A percentile compares a stretch with the other conserved stretches of the same genome.
Conservation (phyloP, 306 rosid genomes). For the Dicorynia guianensis region DNA sequence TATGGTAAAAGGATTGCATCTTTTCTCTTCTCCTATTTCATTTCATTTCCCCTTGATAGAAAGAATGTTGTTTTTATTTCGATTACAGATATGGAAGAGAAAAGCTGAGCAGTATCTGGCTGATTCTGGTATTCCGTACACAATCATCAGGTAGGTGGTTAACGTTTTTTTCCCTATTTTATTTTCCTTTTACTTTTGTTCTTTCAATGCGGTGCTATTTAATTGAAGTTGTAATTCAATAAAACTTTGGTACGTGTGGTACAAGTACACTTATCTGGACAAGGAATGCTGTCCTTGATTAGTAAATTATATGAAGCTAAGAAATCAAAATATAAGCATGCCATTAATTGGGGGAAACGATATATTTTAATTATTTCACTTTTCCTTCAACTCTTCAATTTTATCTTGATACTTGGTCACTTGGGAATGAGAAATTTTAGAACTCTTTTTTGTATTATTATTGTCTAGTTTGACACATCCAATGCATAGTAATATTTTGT, state of each 20-base stretch:
- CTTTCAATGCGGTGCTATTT: constrained; percentile 2
- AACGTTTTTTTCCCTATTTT: not conserved
- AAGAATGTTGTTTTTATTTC: constrained; percentile 11
- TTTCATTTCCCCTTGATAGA: constrained; percentile 4
- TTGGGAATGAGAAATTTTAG: not conserved
- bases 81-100: constrained; percentile 89
- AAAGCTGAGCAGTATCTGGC: constrained; percentile 95
- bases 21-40: not conserved
- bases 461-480: not conserved
- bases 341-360: not conserved
- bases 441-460: not conserved
- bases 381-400: not conserved
- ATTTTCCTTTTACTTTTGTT: not conserved
- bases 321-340: not conserved
- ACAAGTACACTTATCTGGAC: not conserved
- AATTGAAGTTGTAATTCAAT: constrained; percentile 3
- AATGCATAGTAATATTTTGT: not conserved
- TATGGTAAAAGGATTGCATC: constrained; percentile 22
- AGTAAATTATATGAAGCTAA: not conserved
- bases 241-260: not conserved
- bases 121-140: constrained; percentile 89
- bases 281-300: not conserved
- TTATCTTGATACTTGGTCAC: not conserved
- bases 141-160: constrained; percentile 73
- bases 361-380: not conserved